Evolutionary conservation across 2,329 filamentous ascomycete genomes (phyloP).

Genomic region (Knoxdaviesia capensis): DNA sequence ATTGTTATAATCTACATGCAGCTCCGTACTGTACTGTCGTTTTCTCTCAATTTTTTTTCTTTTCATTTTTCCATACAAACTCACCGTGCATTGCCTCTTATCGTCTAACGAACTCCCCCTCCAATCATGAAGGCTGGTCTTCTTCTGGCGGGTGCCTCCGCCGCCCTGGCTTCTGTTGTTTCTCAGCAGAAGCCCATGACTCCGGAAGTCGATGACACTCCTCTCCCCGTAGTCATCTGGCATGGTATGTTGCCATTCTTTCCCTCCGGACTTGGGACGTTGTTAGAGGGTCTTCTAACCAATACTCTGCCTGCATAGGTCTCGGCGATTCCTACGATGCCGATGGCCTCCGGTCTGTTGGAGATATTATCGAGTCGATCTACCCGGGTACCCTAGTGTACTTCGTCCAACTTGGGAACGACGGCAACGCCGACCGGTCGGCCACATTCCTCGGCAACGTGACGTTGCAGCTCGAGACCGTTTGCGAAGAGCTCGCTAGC

Average conservation of each 20-base stretch:
- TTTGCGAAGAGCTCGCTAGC: slow-evolving; percentile 56
- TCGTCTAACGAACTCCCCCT: no score
- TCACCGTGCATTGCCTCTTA: no score
- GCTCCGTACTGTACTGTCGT: no score
- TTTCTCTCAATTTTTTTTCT: no score
- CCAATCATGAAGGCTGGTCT: no score
- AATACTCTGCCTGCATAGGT: slow-evolving; percentile 12
- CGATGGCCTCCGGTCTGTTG: slow-evolving; percentile 54
- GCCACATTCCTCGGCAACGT: slow-evolving; percentile 87
- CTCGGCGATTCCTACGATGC: slow-evolving; percentile 54
- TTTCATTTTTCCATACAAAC: no score
- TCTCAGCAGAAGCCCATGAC: neutral
- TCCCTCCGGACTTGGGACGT: neutral
- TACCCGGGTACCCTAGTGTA: slow-evolving; percentile 77
- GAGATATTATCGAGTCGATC: slow-evolving; percentile 45
- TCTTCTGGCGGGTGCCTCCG: no score
- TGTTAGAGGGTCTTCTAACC: no score
- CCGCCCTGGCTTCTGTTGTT: no score
- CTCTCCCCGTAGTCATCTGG: slow-evolving; percentile 84
- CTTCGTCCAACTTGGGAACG: slow-evolving; percentile 50
- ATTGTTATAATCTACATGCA: no score
- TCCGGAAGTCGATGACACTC: slow-evolving; percentile 33
- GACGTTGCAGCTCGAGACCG: slow-evolving; percentile 51
- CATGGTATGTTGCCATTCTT: slow-evolving; percentile 33
- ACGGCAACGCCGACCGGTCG: slow-evolving; percentile 48